Base-by-base conservation (phyloP, 2,329 filamentous ascomycete species). In the Dendryphion nanum region DNA sequence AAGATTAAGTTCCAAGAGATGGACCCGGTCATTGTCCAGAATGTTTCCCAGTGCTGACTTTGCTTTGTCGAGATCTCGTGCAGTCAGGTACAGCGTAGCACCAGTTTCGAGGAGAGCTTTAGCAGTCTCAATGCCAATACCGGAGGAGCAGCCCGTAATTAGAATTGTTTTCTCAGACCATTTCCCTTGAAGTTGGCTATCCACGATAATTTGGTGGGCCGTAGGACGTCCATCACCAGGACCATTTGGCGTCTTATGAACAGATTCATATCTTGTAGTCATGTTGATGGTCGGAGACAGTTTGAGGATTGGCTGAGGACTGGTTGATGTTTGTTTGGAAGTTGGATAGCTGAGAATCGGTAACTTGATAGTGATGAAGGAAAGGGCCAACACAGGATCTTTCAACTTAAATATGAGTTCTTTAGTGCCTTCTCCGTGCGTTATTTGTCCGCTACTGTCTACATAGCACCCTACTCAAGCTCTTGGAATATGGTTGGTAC, bases 41-140 rank as follows among this genome's bases (percentile, higher is more conserved):
- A 51, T 52, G 13, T 35, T 45, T 13, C 33, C 37, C 14, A 47
- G 37, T 18, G 45, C 44, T 4, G 18, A 17, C 18, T 40, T 18
- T 4, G 35, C 41, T 14, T 36, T 40, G 28, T 28, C 19, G 2
- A 69, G 39, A 43, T 73, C 57, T 6, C 73, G 63, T 2, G 60
- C 69, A 4, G 70, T 69, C 8, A 67, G 48, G 50, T 64, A 73
- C 30, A 76, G 42, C 7, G 58, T 68, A 3, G 71, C 70, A 7
- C 72, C 72, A 0, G 74, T 71, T 14, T 61, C 51, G 17, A 61
- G 51, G 19, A 77, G 57, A 3, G 71, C 72, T 7, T 63, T 37
- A 5, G 41, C 41, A 5, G 48, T 53, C 16, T 53, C 50, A 19
- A 53, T 35, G 10, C 50, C 50, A 16, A 56, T 50, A 12, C 52